Conservation (phyloP, 2,329 filamentous ascomycete species). For the Capronia epimyces region DNA sequence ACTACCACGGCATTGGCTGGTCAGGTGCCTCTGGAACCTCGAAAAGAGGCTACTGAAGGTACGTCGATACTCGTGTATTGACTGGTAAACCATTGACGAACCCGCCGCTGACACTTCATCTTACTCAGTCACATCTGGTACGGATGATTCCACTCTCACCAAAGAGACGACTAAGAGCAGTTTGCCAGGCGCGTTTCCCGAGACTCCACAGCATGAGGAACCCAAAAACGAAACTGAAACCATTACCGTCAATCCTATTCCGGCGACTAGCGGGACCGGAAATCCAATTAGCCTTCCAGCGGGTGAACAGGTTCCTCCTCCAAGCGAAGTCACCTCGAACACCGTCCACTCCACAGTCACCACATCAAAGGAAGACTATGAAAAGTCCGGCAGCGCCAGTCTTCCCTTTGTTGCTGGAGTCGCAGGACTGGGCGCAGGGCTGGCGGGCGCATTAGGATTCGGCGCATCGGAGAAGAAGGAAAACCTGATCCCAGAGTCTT, state of each 20-base stretch:
- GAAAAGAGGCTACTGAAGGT: constrained; percentile 26
- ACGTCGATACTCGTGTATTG: constrained; percentile 28
- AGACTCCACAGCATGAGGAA: constrained; percentile 52
- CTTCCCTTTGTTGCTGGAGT: constrained; percentile 38
- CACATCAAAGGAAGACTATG: constrained; percentile 79
- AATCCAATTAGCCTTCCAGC: constrained; percentile 77
- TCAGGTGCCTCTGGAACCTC: constrained; percentile 32
- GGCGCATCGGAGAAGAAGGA: constrained; percentile 52
- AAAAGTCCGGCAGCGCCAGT: constrained; percentile 58
- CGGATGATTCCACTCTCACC: constrained; percentile 4
- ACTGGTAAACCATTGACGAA: constrained; percentile 54
- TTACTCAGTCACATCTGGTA: constrained; percentile 11
- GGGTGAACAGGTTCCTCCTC: constrained; percentile 69
- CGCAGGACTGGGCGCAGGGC: constrained; percentile 37
- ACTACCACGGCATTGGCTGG: constrained; percentile 57
- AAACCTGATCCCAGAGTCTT: constrained; percentile 75
- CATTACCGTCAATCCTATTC: constrained; percentile 51
- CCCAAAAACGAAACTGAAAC: constrained; percentile 17
- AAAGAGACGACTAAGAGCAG: constrained; percentile 43
- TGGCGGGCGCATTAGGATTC: constrained; percentile 38
- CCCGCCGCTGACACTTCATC: constrained; percentile 55
- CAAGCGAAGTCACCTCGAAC: constrained; percentile 57
- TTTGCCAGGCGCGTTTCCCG: constrained; percentile 63
- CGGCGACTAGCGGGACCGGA: constrained; percentile 54
- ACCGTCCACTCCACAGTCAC: constrained; percentile 61